These are phyloP conservation scores for Ilyonectria destructans DNA, from an alignment of 2,329 filamentous ascomycete genomes.

Conservation along the genomic window DNA sequence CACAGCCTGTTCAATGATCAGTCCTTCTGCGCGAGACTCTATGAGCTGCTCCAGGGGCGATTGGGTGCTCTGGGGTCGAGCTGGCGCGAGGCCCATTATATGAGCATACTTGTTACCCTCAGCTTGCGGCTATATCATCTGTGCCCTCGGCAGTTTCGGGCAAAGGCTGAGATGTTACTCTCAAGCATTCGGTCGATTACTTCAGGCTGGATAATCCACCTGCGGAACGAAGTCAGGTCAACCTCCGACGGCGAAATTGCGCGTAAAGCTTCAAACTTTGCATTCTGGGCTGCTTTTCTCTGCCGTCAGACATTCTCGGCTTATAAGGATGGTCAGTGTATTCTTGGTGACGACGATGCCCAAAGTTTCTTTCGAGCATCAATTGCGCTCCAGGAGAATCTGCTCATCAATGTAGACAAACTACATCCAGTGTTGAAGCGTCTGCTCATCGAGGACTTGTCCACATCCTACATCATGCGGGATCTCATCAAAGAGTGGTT, in stretches of 20 bases:
- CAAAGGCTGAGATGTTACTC: slow-evolving; percentile 55
- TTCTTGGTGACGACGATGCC: slow-evolving; percentile 23
- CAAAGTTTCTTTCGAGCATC: slow-evolving; percentile 45
- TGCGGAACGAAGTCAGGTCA: slow-evolving; percentile 63
- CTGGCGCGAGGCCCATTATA: slow-evolving; percentile 72
- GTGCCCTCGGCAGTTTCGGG: slow-evolving; percentile 18
- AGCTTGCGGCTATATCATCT: slow-evolving; percentile 57
- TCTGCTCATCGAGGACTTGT: slow-evolving; percentile 44
- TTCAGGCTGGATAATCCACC: slow-evolving; percentile 64
- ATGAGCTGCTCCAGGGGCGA: slow-evolving; percentile 61
- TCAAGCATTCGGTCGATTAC: slow-evolving; percentile 60
- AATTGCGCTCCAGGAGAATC: slow-evolving; percentile 49
- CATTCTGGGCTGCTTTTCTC: slow-evolving; percentile 70
- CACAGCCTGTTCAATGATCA: slow-evolving; percentile 68
- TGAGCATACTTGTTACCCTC: slow-evolving; percentile 72
- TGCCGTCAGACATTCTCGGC: slow-evolving; percentile 62
- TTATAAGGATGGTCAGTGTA: background rate
- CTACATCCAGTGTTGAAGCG: slow-evolving; percentile 18
- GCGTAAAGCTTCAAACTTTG: slow-evolving; percentile 56
- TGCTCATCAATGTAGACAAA: slow-evolving; percentile 35
- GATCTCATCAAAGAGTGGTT: slow-evolving; percentile 23
- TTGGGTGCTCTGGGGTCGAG: slow-evolving; percentile 66
- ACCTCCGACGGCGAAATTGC: slow-evolving; percentile 57
- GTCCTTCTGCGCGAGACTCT: slow-evolving; percentile 65
- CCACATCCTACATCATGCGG: slow-evolving; percentile 29